Percentiles rank a stretch among this genome's conserved stretches.
These are phyloP conservation scores for Malania oleifera DNA, from an alignment of 164 flowering plant genomes.

Conservation along the genomic window DNA sequence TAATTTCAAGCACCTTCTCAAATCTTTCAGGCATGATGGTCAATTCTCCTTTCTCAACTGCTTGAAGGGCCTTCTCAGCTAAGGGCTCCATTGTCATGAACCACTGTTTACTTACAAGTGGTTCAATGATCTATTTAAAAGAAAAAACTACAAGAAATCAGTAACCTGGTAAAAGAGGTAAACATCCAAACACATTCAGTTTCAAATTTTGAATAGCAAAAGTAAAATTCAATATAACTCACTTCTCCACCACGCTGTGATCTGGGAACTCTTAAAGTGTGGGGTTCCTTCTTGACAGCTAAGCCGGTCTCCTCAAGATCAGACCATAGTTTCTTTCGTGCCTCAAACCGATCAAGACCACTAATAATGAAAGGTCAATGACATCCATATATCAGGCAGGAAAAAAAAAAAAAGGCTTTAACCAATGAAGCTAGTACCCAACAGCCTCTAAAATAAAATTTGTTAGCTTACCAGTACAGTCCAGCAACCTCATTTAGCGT, in stretches of 20 bases:
- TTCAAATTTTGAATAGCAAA: constrained; percentile 1
- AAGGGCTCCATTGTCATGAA: constrained; percentile 92
- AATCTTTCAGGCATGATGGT: constrained; percentile 91
- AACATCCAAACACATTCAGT: neutral
- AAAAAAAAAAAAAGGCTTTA: constrained; percentile 1
- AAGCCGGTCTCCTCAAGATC: constrained; percentile 88
- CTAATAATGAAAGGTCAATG: constrained; percentile 28
- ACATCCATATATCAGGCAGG: constrained; percentile 11
- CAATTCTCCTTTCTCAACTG: constrained; percentile 68
- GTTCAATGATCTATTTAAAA: constrained; percentile 71
- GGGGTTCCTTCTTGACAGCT: constrained; percentile 82
- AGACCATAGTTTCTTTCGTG: constrained; percentile 83
- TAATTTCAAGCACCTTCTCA: constrained; percentile 60
- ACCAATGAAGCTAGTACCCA: neutral
- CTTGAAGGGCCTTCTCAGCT: constrained; percentile 88
- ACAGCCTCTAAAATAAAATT: constrained; percentile 1
- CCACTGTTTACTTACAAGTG: constrained; percentile 97
- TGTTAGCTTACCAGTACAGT: constrained; percentile 50
- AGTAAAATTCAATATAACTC: constrained; percentile 12
- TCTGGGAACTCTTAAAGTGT: constrained; percentile 79
- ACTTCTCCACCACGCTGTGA: constrained; percentile 99
- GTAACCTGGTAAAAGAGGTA: neutral
- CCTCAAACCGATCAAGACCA: constrained; percentile 98
- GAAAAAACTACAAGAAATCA: constrained; percentile 4
- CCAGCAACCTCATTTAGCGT: constrained; percentile 95